phyloP scores from a whole-genome alignment of 352 stramenopile genomes.

The Paralagenidium karlingii region DNA sequence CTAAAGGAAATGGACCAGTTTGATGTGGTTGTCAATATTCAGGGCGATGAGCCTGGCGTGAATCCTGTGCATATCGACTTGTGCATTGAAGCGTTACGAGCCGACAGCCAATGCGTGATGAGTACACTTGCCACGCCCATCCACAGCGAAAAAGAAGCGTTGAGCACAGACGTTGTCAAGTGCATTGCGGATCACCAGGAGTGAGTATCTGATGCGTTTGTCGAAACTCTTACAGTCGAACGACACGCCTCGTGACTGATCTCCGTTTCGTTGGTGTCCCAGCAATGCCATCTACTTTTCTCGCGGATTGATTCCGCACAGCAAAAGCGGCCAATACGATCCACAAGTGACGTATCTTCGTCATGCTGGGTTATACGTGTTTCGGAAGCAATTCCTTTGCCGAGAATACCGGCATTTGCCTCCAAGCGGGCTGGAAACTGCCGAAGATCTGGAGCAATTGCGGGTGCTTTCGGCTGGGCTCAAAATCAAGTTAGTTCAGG shows the following conservation, averaged over 20 bases:
- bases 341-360: slow-evolving; percentile 43
- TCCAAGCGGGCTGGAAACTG: slow-evolving; percentile 31
- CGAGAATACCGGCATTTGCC: slow-evolving; percentile 52
- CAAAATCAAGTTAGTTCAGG: slow-evolving; percentile 52
- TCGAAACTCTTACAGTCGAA: background rate
- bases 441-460: slow-evolving; percentile 74
- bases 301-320: slow-evolving; percentile 61
- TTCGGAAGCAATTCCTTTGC: slow-evolving; percentile 55
- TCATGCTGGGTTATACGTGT: slow-evolving; percentile 76
- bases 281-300: slow-evolving; percentile 83
- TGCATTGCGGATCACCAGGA: slow-evolving; percentile 46
- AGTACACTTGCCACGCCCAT: slow-evolving; percentile 68
- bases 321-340: slow-evolving; percentile 39
- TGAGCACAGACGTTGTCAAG: slow-evolving; percentile 63
- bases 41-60: slow-evolving; percentile 73
- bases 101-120: slow-evolving; percentile 41
- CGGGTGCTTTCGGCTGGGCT: slow-evolving; percentile 68
- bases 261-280: background rate
- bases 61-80: slow-evolving; percentile 65
- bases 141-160: slow-evolving; percentile 30
- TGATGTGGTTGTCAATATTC: slow-evolving; percentile 75
- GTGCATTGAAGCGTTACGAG: slow-evolving; percentile 42
- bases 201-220: slow-evolving; percentile 10
- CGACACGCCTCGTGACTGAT: background rate
- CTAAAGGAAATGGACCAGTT: slow-evolving; percentile 26